Evolutionary conservation across 2,329 filamentous ascomycete genomes (phyloP).

Genomic region (Arthrobotrys conoides): DNA sequence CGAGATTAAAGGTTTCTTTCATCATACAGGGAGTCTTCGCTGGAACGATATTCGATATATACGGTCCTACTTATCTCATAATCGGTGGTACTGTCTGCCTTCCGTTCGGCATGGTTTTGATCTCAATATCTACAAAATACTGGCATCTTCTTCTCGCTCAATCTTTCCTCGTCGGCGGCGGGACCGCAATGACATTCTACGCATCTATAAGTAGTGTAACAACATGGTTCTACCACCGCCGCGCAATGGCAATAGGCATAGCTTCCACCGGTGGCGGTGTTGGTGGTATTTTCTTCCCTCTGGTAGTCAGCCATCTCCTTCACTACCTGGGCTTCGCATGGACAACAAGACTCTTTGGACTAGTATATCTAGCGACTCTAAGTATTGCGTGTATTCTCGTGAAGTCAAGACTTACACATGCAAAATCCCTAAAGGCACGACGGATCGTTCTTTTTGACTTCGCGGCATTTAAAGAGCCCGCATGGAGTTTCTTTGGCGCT

Average conservation of each 20-base stretch:
- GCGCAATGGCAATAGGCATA: slow-evolving; percentile 57
- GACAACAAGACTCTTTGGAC: slow-evolving; percentile 51
- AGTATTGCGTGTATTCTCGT: slow-evolving; percentile 50
- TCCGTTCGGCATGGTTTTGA: slow-evolving; percentile 47
- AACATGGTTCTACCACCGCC: slow-evolving; percentile 59
- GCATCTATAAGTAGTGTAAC: slow-evolving; percentile 56
- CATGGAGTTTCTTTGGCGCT: slow-evolving; percentile 56
- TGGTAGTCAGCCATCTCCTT: slow-evolving; percentile 46
- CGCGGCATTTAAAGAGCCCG: slow-evolving; percentile 57
- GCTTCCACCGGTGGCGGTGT: slow-evolving; percentile 54
- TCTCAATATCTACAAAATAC: slow-evolving; percentile 55
- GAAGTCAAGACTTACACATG: slow-evolving; percentile 42
- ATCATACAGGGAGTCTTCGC: slow-evolving; percentile 47
- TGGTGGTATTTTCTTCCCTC: slow-evolving; percentile 55
- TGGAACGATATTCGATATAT: slow-evolving; percentile 57
- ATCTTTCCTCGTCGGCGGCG: slow-evolving; percentile 47
- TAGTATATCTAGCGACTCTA: slow-evolving; percentile 44
- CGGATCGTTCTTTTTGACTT: slow-evolving; percentile 56
- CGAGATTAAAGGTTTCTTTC: background rate
- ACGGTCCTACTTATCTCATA: slow-evolving; percentile 48
- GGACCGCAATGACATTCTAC: slow-evolving; percentile 58
- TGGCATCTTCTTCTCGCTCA: slow-evolving; percentile 55
- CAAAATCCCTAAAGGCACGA: slow-evolving; percentile 51
- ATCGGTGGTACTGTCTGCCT: slow-evolving; percentile 51
- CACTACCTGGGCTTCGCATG: slow-evolving; percentile 45